phyloP scores from a whole-genome alignment of 805 yeast genomes.

The Yamadazyma paraphyllophila region DNA sequence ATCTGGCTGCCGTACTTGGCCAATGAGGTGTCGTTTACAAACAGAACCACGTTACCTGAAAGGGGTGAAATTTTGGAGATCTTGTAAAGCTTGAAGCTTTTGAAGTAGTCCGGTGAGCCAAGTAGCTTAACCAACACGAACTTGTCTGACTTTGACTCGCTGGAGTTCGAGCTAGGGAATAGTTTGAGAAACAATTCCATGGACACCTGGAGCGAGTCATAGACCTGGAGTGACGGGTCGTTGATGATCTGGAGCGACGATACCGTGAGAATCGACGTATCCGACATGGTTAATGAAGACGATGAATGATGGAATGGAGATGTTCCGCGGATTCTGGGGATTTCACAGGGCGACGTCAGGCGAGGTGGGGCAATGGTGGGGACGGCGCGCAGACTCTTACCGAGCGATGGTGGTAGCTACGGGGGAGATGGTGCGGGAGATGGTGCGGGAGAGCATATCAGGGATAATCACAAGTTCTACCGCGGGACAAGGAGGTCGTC shows the following conservation, averaged over 20 bases:
- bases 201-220: slow-evolving; percentile 32
- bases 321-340: no score
- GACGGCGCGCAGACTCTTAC: no score
- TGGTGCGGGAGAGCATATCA: no score
- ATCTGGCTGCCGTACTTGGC: slow-evolving; percentile 31
- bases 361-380: no score
- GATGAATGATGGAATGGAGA: no score
- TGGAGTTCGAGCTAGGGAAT: slow-evolving; percentile 22
- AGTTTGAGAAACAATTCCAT: slow-evolving; percentile 31
- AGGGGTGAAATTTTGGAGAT: slow-evolving; percentile 29
- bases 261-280: slow-evolving; percentile 15
- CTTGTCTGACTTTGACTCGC: slow-evolving; percentile 6
- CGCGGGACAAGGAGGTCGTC: no score
- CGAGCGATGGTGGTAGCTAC: no score
- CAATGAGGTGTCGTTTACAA: slow-evolving; percentile 39
- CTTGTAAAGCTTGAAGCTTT: slow-evolving; percentile 32
- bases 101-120: slow-evolving; percentile 40
- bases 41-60: slow-evolving; percentile 29
- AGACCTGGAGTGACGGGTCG: slow-evolving; percentile 24
- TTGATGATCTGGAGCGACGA: slow-evolving; percentile 32
- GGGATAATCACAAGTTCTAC: no score
- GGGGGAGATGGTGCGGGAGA: no score
- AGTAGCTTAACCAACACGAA: slow-evolving; percentile 36
- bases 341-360: no score
- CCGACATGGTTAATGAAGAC: no score